Evolutionary conservation across 2,329 filamentous ascomycete genomes (phyloP).

Genomic region (Diaporthe citrichinensis): DNA sequence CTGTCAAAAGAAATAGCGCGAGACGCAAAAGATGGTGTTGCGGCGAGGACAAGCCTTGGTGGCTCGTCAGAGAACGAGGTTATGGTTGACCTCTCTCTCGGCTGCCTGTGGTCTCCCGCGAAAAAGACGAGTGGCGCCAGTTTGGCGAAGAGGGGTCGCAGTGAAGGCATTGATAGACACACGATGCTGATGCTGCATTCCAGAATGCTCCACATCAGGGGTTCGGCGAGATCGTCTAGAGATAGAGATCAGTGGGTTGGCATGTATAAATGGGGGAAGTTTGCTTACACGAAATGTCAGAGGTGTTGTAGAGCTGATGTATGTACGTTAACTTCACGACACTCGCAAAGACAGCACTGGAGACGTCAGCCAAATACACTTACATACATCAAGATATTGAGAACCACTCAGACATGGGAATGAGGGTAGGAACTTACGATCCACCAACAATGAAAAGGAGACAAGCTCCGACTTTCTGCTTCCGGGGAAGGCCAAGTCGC

Average conservation of each 20-base stretch:
- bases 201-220: conserved; percentile 35
- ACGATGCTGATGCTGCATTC: conserved; percentile 38
- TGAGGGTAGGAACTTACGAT: conserved; percentile 3
- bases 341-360: conserved; percentile 32
- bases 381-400: neutral
- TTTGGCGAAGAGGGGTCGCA: conserved; percentile 37
- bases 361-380: neutral
- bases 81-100: conserved; percentile 22
- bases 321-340: neutral
- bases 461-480: conserved; percentile 34
- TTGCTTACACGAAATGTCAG: conserved; percentile 33
- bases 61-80: conserved; percentile 15
- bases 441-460: conserved; percentile 35
- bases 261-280: neutral
- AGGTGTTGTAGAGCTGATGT: conserved; percentile 15
- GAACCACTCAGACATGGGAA: neutral
- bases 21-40: neutral
- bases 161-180: conserved; percentile 31
- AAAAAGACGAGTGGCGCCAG: conserved; percentile 41
- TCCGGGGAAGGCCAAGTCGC: conserved; percentile 23
- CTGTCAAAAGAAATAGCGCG: neutral
- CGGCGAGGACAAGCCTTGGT: neutral
- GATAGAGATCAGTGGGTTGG: conserved; percentile 11
- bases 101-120: conserved; percentile 32
- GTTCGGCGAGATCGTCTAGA: conserved; percentile 38